These are phyloP conservation scores for Decorospora gaudefroyi DNA, from an alignment of 2,329 filamentous ascomycete species.

Conservation along the genomic window DNA sequence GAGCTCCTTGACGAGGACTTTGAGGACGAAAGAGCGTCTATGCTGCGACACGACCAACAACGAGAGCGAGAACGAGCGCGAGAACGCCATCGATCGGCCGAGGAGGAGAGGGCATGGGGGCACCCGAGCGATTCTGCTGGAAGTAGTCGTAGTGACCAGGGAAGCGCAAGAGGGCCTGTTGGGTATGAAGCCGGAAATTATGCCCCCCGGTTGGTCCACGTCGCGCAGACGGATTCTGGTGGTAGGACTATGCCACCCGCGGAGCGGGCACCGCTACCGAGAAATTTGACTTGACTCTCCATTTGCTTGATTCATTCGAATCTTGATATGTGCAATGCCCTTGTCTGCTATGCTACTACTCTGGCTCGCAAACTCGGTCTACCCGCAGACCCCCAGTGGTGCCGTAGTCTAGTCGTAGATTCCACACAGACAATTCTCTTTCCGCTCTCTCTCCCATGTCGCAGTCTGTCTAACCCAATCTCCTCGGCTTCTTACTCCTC, in stretches of 20 bases:
- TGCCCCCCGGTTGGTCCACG: slow-evolving; percentile 41
- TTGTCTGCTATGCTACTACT: slow-evolving; percentile 1
- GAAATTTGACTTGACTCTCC: slow-evolving; percentile 41
- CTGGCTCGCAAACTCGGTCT: no score
- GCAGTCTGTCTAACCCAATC: slow-evolving; percentile 65
- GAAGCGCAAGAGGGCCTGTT: slow-evolving; percentile 43
- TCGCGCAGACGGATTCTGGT: slow-evolving; percentile 51
- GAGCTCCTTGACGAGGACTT: slow-evolving; percentile 65
- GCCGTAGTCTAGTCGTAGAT: slow-evolving; percentile 1
- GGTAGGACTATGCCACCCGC: slow-evolving; percentile 51
- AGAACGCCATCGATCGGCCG: slow-evolving; percentile 30
- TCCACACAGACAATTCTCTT: neutral
- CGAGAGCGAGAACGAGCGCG: slow-evolving; percentile 14
- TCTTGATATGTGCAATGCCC: slow-evolving; percentile 17
- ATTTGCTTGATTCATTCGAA: slow-evolving; percentile 10
- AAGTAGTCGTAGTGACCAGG: slow-evolving; percentile 40
- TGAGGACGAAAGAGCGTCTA: slow-evolving; percentile 62
- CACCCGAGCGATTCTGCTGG: slow-evolving; percentile 37
- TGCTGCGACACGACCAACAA: slow-evolving; percentile 56
- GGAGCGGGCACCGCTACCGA: slow-evolving; percentile 53
- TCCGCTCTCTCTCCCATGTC: neutral
- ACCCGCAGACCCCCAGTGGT: neutral
- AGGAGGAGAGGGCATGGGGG: slow-evolving; percentile 38
- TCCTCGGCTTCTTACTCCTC: slow-evolving; percentile 80
- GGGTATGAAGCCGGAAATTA: slow-evolving; percentile 36